Percentiles rank a stretch among this genome's conserved stretches.
Evolutionary conservation across 306 rosid species (phyloP).

Genomic region (Vigna reflexopilosa): DNA sequence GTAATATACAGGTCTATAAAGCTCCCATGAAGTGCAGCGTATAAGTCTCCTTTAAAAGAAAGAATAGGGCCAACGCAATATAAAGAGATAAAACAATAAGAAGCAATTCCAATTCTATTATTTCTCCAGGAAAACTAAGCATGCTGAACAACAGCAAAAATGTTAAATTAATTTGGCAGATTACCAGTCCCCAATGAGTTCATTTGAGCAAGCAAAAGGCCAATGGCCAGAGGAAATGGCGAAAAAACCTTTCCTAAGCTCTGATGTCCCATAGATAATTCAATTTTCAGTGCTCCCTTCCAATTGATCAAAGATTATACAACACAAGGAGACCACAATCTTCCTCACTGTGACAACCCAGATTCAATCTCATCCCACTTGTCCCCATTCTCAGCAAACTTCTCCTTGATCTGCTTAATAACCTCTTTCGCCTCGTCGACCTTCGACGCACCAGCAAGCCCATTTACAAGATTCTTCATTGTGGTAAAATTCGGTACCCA

Average conservation of each 20-base stretch:
- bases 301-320: constrained; percentile 2
- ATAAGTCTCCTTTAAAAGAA: not conserved
- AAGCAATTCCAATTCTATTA: constrained; percentile 37
- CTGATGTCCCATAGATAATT: constrained; percentile 5
- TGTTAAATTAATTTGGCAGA: constrained; percentile 22
- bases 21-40: constrained; percentile 3
- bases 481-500: constrained; percentile 76
- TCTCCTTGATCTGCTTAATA: constrained; percentile 70
- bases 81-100: not conserved
- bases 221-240: constrained; percentile 19
- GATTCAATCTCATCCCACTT: constrained; percentile 80
- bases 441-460: constrained; percentile 65
- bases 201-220: constrained; percentile 11
- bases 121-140: constrained; percentile 31
- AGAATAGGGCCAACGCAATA: not conserved
- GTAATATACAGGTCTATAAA: constrained; percentile 15
- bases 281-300: constrained; percentile 19
- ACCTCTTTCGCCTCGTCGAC: constrained; percentile 68
- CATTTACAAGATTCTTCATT: constrained; percentile 74
- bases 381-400: constrained; percentile 54
- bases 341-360: constrained; percentile 60
- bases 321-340: constrained; percentile 13
- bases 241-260: constrained; percentile 21
- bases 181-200: constrained; percentile 6
- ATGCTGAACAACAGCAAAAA: not conserved